These are phyloP conservation scores for Wickerhamomyces bovis DNA, from an alignment of 805 yeast species.

Conservation along the genomic window DNA sequence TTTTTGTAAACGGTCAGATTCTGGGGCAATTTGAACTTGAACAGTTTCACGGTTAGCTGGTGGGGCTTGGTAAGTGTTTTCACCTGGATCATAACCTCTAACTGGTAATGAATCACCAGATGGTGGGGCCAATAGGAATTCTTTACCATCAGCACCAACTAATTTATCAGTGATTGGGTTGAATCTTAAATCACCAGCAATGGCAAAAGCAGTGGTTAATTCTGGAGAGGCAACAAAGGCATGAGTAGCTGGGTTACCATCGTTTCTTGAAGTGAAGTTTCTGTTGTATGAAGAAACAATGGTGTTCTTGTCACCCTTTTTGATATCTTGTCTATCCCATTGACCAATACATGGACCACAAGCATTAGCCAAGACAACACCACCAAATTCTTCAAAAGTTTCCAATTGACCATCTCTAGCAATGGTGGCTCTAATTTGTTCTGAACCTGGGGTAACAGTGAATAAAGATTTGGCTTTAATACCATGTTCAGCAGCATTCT, in stretches of 20 bases:
- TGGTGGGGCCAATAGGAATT: constrained; percentile 85
- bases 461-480: constrained; percentile 86
- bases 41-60: constrained; percentile 80
- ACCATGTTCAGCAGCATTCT: constrained; percentile 88
- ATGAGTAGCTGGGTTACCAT: constrained; percentile 96
- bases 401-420: constrained; percentile 91
- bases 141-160: constrained; percentile 83
- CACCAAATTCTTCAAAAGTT: constrained; percentile 88
- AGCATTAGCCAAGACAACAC: constrained; percentile 92
- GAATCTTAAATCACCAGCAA: constrained; percentile 94
- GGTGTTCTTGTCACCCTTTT: constrained; percentile 93
- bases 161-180: constrained; percentile 92
- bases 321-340: constrained; percentile 93
- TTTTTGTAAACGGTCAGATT: constrained; percentile 92
- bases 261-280: constrained; percentile 96
- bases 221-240: constrained; percentile 97
- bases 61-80: constrained; percentile 94
- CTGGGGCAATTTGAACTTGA: constrained; percentile 73
- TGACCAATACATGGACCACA: constrained; percentile 99
- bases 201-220: constrained; percentile 90
- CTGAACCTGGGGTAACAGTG: constrained; percentile 97
- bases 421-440: constrained; percentile 96
- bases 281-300: constrained; percentile 97
- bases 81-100: constrained; percentile 88
- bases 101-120: constrained; percentile 85